A percentile compares a stretch with the other conserved stretches of the same genome.
phyloP scores from a whole-genome alignment of 2,329 filamentous ascomycete species.

The Trichoderma gracile region DNA sequence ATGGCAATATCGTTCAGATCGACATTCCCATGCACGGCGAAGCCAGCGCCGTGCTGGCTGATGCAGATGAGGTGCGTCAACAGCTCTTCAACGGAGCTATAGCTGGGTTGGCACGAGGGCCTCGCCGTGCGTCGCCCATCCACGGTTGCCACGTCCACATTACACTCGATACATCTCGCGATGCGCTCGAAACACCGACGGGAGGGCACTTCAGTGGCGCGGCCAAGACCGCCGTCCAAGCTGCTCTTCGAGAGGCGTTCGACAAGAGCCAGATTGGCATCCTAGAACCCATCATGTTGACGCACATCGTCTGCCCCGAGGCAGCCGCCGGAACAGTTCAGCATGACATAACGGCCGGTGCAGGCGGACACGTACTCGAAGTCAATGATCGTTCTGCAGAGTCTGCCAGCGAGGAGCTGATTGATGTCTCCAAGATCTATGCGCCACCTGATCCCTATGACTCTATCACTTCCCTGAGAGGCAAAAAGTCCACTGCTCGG shows the following conservation, averaged over 20 bases:
- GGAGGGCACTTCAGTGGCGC: slow-evolving; percentile 68
- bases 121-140: slow-evolving; percentile 75
- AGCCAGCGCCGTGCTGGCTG: slow-evolving; percentile 51
- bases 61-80: slow-evolving; percentile 52
- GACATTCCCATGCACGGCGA: slow-evolving; percentile 52
- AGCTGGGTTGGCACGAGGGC: slow-evolving; percentile 82
- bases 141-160: slow-evolving; percentile 73
- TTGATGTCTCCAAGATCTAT: slow-evolving; percentile 78
- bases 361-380: slow-evolving; percentile 72
- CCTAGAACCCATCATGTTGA: slow-evolving; percentile 93
- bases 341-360: slow-evolving; percentile 73
- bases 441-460: slow-evolving; percentile 82
- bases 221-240: slow-evolving; percentile 63
- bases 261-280: slow-evolving; percentile 60
- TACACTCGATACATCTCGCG: slow-evolving; percentile 64
- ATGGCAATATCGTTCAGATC: slow-evolving; percentile 70
- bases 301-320: slow-evolving; percentile 83
- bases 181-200: slow-evolving; percentile 57
- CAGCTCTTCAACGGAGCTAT: slow-evolving; percentile 76
- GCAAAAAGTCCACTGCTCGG: slow-evolving; percentile 50
- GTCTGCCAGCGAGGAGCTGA: slow-evolving; percentile 43
- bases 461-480: slow-evolving; percentile 57
- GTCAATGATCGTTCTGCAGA: slow-evolving; percentile 58
- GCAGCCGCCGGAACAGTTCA: slow-evolving; percentile 76
- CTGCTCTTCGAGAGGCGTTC: slow-evolving; percentile 65